Evolutionary conservation across 352 stramenopile genomes (phyloP).

Genomic region (Thalassiosira delicatula): DNA sequence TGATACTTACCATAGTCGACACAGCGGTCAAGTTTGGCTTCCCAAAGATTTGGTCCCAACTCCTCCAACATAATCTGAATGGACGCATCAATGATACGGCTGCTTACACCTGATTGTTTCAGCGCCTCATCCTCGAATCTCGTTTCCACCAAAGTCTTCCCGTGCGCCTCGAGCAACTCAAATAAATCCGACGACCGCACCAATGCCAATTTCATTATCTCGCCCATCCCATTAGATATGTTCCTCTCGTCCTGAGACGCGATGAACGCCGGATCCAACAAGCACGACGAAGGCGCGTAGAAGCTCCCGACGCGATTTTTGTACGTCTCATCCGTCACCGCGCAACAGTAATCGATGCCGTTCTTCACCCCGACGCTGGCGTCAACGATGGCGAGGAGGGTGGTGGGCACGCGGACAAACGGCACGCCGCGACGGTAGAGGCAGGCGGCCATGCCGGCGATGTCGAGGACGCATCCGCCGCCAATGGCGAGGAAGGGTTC

Average conservation of each 20-base stretch:
- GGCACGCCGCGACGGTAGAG: conserved; percentile 88
- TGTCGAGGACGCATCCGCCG: conserved; percentile 85
- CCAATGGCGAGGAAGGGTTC: conserved; percentile 88
- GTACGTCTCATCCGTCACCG: conserved; percentile 79
- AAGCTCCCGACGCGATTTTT: conserved; percentile 98
- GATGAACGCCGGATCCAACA: conserved; percentile 94
- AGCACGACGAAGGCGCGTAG: conserved; percentile 94
- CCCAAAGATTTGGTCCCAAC: conserved; percentile 88
- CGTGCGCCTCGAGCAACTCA: conserved; percentile 87
- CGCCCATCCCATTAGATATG: conserved; percentile 93
- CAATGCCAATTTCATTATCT: conserved; percentile 97
- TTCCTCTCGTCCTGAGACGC: conserved; percentile 92
- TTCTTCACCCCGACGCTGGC: conserved; percentile 98
- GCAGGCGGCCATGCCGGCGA: conserved; percentile 87
- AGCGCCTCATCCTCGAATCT: conserved; percentile 63
- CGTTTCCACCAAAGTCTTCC: conserved; percentile 76
- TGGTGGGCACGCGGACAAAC: conserved; percentile 91
- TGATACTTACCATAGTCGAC: conserved; percentile 84
- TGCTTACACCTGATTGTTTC: conserved; percentile 64
- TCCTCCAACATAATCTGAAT: conserved; percentile 90
- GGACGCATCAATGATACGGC: conserved; percentile 85
- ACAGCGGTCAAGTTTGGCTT: conserved; percentile 85
- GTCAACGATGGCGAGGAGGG: conserved; percentile 96
- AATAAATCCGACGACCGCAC: conserved; percentile 93
- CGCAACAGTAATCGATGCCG: conserved; percentile 93